Base-by-base conservation (phyloP, 768 basidiomycete species). In the Pleurotus pulmonarius region DNA sequence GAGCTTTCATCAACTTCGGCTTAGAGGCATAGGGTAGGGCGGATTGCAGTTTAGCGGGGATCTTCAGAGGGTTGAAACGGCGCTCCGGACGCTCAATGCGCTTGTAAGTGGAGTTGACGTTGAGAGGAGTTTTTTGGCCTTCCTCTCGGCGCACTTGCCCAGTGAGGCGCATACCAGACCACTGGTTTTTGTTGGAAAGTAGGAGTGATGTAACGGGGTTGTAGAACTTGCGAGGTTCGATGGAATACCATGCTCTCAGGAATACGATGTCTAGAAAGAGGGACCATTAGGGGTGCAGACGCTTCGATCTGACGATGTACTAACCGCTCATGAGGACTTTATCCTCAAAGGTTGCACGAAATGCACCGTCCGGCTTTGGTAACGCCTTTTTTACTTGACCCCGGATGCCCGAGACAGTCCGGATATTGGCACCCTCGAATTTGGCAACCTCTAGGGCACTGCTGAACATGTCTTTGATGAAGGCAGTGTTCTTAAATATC, bases 401-500 rank as follows among this genome's bases (percentile, higher is more conserved):
- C 45, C 97, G 76, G 56, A 99, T 92, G 9, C 97, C 97, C 5
- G 92, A 94, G 5, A 98, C 97, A 0, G 96, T 98, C 58, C 87
- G 80, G 56, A 99, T 84, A 68, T 89, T 93, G n/a, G 97, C 97
- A 15, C 97, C 97, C 70, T 99, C 97, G 63, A 99, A 98, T 71
- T 97, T 98, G 56, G 94, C 94, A 11, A 98, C 94, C 71, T 99
- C 97, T 29, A 98, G 79, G 29, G 93, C 87, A 56, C 84, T 86
- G 54, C 73, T 87, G 76, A 99, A 99, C 97, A 99, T 99, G 65
- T 97, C 93, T 77, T 88, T 93, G 63, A 99, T 76, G 71, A 98
- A 99, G 2, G 94, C 97, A 11, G 97, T 99, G 72, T 99, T 99
- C 76, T 98, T 98, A 81, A 90, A 99, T 58, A 98, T 94, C 80